These are phyloP conservation scores for Liriodendron chinense DNA, from an alignment of 164 flowering plant species.

Conservation along the genomic window DNA sequence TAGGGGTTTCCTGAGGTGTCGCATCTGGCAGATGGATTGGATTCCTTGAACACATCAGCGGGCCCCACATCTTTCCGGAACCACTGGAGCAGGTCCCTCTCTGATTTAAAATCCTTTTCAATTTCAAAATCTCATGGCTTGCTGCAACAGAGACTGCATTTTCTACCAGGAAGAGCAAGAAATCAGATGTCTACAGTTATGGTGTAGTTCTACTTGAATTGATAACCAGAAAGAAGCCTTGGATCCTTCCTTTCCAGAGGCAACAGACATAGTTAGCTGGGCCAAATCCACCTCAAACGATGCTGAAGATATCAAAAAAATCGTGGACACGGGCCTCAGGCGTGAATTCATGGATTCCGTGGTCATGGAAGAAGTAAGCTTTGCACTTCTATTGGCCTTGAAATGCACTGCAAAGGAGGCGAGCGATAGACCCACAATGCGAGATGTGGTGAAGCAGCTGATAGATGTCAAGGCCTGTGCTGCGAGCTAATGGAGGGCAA, in stretches of 20 bases:
- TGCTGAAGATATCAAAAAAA: slow-evolving; percentile 28
- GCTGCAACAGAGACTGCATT: slow-evolving; percentile 69
- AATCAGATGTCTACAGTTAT: slow-evolving; percentile 78
- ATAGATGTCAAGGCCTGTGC: slow-evolving; percentile 19
- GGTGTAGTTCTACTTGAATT: slow-evolving; percentile 78
- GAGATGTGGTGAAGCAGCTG: slow-evolving; percentile 63
- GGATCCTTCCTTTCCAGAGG: slow-evolving; percentile 46
- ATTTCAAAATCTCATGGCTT: not conserved
- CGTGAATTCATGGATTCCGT: slow-evolving; percentile 42
- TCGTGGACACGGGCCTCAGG: slow-evolving; percentile 52
- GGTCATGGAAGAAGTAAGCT: slow-evolving; percentile 40
- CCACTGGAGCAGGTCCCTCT: not conserved
- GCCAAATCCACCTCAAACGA: slow-evolving; percentile 38
- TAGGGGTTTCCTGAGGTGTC: too few relatives aligned
- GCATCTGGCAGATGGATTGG: too few relatives aligned
- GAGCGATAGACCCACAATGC: slow-evolving; percentile 65
- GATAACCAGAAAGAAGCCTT: slow-evolving; percentile 54
- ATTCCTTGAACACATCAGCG: too few relatives aligned
- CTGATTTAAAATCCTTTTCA: not conserved
- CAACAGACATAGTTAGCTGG: slow-evolving; percentile 52
- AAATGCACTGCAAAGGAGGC: slow-evolving; percentile 59
- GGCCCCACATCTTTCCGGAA: too few relatives aligned
- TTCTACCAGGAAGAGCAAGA: slow-evolving; percentile 42
- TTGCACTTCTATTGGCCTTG: slow-evolving; percentile 53
- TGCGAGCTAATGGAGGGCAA: not conserved